Conservation (phyloP, 306 rosid genomes). For the Dryas octopetala region DNA sequence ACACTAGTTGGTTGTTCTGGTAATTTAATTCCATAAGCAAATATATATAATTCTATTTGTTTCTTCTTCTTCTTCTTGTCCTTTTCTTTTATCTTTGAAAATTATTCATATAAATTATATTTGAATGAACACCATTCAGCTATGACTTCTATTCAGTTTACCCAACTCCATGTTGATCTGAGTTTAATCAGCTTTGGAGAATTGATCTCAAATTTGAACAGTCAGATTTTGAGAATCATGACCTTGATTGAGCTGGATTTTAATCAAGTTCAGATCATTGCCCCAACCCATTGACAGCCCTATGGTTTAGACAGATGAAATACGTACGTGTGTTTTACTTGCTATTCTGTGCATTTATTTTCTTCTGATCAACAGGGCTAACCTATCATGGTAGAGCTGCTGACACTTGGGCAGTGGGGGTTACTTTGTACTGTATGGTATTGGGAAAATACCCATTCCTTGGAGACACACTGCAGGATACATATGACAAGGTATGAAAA, state of each 20-base stretch:
- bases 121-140: neutral
- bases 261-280: neutral
- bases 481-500: constrained; percentile 76
- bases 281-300: neutral
- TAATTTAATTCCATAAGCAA: neutral
- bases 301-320: neutral
- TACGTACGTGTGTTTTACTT: neutral
- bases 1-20: neutral
- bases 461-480: constrained; percentile 97
- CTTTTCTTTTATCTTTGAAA: neutral
- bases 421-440: constrained; percentile 90
- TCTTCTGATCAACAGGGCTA: constrained; percentile 46
- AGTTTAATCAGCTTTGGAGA: no score
- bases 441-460: constrained; percentile 90
- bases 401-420: constrained; percentile 98
- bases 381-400: constrained; percentile 84
- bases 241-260: neutral
- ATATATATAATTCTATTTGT: neutral
- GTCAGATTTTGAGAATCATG: neutral
- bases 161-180: no score
- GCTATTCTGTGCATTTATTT: neutral
- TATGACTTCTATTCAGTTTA: no score
- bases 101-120: neutral
- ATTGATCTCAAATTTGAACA: no score
- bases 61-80: neutral